Evolutionary conservation across 208 protist species (phyloP).

Genomic region (Paratrypanosoma confusum): DNA sequence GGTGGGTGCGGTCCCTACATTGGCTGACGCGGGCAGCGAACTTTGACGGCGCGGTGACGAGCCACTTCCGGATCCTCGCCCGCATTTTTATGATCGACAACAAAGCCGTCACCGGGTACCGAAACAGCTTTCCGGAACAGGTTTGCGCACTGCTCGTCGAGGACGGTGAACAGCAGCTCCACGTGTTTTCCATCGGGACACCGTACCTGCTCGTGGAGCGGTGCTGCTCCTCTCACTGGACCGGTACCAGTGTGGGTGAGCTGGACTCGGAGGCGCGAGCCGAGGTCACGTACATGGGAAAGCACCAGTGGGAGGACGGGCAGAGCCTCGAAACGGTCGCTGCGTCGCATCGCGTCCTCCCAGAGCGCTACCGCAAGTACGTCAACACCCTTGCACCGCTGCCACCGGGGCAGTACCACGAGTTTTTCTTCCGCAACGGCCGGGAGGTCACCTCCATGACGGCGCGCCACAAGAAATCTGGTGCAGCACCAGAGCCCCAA

Average conservation of each 20-base stretch:
- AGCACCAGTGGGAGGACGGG: constrained; percentile 73
- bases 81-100: constrained; percentile 77
- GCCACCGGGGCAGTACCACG: constrained; percentile 20
- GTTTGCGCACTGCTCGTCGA: constrained; percentile 57
- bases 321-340: constrained; percentile 67
- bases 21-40: constrained; percentile 71
- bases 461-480: background rate
- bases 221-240: constrained; percentile 65
- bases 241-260: constrained; percentile 44
- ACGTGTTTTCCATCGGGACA: constrained; percentile 82
- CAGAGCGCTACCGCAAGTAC: constrained; percentile 51
- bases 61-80: constrained; percentile 48
- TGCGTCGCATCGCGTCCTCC: constrained; percentile 61
- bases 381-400: constrained; percentile 19
- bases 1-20: constrained; percentile 58
- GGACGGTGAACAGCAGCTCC: constrained; percentile 34
- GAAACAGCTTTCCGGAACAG: constrained; percentile 62
- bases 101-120: constrained; percentile 25
- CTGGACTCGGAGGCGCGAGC: constrained; percentile 45
- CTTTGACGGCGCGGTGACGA: constrained; percentile 45
- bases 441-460: constrained; percentile 34
- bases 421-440: constrained; percentile 78
- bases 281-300: constrained; percentile 64
- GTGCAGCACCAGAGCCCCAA: background rate
- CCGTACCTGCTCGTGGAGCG: constrained; percentile 50